Percentiles rank a stretch among this genome's conserved stretches.
These are phyloP conservation scores for Trifolium subterraneum DNA, from an alignment of 306 rosid species.

Conservation along the genomic window DNA sequence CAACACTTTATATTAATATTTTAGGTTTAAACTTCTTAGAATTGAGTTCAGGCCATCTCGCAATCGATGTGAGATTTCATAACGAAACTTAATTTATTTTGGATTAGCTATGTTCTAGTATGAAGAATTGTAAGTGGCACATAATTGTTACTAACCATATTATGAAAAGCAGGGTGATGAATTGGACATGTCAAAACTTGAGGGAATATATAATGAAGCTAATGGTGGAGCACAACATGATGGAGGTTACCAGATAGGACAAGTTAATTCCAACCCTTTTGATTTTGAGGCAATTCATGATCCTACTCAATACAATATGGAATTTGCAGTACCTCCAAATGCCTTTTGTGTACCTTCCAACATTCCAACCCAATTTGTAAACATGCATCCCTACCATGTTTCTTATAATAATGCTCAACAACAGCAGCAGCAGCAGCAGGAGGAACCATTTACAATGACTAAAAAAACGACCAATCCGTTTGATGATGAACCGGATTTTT, in stretches of 20 bases:
- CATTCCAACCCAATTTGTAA: not conserved
- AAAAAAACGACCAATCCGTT: conserved; percentile 46
- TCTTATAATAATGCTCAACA: conserved; percentile 31
- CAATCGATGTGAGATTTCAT: too few relatives aligned
- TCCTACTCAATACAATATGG: not conserved
- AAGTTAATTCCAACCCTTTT: conserved; percentile 46
- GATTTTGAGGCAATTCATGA: conserved; percentile 17
- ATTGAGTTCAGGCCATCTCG: too few relatives aligned
- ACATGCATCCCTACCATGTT: conserved; percentile 32
- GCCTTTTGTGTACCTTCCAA: conserved; percentile 4
- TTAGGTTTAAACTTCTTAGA: too few relatives aligned
- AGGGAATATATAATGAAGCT: conserved; percentile 10
- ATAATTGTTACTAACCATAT: conserved; percentile 8
- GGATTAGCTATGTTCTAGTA: too few relatives aligned
- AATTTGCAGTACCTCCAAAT: not conserved
- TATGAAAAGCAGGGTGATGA: conserved; percentile 34
- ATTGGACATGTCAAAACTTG: conserved; percentile 11
- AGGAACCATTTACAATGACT: conserved; percentile 12
- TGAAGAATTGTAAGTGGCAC: not conserved
- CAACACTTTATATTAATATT: too few relatives aligned
- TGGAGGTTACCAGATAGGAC: conserved; percentile 14
- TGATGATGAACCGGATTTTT: conserved; percentile 27
- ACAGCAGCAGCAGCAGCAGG: conserved; percentile 30
- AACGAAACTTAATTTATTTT: too few relatives aligned
- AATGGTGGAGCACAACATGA: conserved; percentile 16